phyloP scores from a whole-genome alignment of 371 early-diverging fungal species.

The Dentiscutata heterogama region DNA sequence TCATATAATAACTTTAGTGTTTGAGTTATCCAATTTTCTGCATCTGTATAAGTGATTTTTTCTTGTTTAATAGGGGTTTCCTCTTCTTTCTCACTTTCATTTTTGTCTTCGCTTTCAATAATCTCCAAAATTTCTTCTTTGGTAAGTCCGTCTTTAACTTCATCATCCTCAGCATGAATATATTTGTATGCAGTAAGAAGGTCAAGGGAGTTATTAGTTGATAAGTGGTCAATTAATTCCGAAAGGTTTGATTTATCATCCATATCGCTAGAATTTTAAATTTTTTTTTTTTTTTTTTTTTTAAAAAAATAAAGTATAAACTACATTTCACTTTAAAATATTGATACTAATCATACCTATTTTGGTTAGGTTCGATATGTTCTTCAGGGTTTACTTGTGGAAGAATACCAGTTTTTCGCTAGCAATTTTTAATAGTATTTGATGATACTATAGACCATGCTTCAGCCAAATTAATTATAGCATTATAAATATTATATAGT shows the following conservation, averaged over 20 bases:
- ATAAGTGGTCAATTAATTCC: constrained; percentile 1
- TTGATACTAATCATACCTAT: neutral
- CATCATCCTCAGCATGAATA: neutral
- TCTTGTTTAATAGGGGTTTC: neutral
- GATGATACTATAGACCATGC: constrained; percentile 32
- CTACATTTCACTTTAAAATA: neutral
- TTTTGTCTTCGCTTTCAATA: neutral
- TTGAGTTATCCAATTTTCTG: neutral
- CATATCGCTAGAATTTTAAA: neutral
- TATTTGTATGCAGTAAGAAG: constrained; percentile 21
- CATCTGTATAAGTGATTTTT: neutral
- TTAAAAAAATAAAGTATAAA: neutral
- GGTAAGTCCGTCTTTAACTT: neutral
- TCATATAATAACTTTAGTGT: constrained; percentile 4
- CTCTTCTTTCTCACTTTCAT: constrained; percentile 5
- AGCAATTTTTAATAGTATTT: constrained; percentile 20
- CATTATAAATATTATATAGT: constrained; percentile 19
- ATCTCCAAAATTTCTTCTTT: constrained; percentile 6
- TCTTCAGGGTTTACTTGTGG: neutral
- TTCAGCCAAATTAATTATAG: constrained; percentile 27
- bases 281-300: too few species aligned
- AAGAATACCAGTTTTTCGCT: constrained; percentile 35
- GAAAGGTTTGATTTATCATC: constrained; percentile 6
- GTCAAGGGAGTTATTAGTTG: neutral
- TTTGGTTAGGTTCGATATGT: neutral